Conservation (phyloP, 306 rosid genomes). For the Casuarina glauca region DNA sequence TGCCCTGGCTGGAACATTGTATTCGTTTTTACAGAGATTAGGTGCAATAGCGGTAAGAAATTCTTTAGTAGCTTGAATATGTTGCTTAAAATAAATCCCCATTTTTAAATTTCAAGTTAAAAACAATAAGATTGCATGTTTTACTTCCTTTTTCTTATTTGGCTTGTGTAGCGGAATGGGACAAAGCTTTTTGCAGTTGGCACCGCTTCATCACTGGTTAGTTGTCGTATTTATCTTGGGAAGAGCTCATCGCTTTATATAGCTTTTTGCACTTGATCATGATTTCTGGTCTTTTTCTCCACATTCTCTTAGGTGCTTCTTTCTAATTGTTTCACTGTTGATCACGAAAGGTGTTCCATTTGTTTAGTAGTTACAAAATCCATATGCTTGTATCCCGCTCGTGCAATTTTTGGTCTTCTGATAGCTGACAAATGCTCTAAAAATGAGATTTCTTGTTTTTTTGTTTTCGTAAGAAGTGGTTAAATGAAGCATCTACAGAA, state of each 20-base stretch:
- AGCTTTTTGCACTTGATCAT: slow-evolving; percentile 4
- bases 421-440: not conserved
- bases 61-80: slow-evolving; percentile 13
- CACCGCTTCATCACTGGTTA: slow-evolving; percentile 88
- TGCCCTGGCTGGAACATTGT: slow-evolving; percentile 54
- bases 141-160: slow-evolving; percentile 23
- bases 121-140: slow-evolving; percentile 12
- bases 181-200: slow-evolving; percentile 93
- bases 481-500: not conserved
- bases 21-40: slow-evolving; percentile 48
- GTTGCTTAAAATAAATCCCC: not conserved
- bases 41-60: slow-evolving; percentile 70
- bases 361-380: slow-evolving; percentile 13
- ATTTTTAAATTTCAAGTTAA: not conserved
- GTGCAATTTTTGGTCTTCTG: slow-evolving; percentile 5
- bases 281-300: not conserved
- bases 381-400: slow-evolving; percentile 6
- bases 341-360: not conserved
- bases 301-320: slow-evolving; percentile 4
- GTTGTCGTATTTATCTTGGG: slow-evolving; percentile 25
- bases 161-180: slow-evolving; percentile 73
- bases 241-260: not conserved
- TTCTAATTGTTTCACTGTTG: slow-evolving; percentile 8
- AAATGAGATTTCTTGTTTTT: not conserved
- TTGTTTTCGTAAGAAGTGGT: not conserved